phyloP scores from a whole-genome alignment of 1,139 yeast genomes.

The Nadsonia commutata region DNA sequence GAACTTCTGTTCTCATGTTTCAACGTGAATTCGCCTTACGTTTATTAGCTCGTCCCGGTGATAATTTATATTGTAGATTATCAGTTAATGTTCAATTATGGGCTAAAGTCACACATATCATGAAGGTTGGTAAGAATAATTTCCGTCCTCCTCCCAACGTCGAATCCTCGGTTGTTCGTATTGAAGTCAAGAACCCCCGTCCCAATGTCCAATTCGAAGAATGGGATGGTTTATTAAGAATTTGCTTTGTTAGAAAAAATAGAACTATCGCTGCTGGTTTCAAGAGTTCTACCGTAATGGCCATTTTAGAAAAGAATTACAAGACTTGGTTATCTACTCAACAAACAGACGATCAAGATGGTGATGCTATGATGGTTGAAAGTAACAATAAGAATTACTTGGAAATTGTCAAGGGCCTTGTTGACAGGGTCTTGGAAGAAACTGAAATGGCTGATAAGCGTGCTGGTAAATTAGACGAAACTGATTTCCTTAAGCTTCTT shows the following conservation, averaged over 20 bases:
- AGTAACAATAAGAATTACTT: conserved; percentile 26
- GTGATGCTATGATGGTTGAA: conserved; percentile 14
- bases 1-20: conserved; percentile 92
- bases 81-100: conserved; percentile 98
- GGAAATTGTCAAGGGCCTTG: conserved; percentile 42
- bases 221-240: conserved; percentile 92
- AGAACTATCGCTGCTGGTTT: conserved; percentile 89
- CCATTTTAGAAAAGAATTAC: conserved; percentile 78
- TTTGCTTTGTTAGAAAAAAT: conserved; percentile 84
- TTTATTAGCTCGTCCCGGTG: conserved; percentile 90
- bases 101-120: conserved; percentile 95
- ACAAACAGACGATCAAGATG: conserved; percentile 26
- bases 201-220: conserved; percentile 86
- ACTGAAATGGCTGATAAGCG: conserved; percentile 77
- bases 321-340: conserved; percentile 57
- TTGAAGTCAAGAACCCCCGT: conserved; percentile 81
- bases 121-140: conserved; percentile 95
- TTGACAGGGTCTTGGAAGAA: conserved; percentile 45
- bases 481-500: conserved; percentile 73
- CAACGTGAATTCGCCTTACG: conserved; percentile 95
- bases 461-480: conserved; percentile 89
- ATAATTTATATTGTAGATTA: conserved; percentile 74
- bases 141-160: conserved; percentile 99
- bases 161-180: conserved; percentile 88
- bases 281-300: conserved; percentile 68